phyloP scores from a whole-genome alignment of 2,329 filamentous ascomycete genomes.

The Colletotrichum shisoi region DNA sequence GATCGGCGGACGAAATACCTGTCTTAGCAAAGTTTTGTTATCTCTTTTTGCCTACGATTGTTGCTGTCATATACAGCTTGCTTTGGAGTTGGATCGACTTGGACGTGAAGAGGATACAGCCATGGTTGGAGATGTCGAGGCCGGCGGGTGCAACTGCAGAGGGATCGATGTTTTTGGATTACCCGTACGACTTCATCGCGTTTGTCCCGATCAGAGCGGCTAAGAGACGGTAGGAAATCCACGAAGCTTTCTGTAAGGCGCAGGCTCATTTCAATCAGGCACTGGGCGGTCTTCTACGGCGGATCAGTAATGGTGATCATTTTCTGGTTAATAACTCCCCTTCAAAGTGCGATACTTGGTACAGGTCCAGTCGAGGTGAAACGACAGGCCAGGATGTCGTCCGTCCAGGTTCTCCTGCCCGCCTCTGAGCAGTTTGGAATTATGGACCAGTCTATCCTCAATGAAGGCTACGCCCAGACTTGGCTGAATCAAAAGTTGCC shows the following conservation, averaged over 20 bases:
- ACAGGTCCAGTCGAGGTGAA: too few species aligned
- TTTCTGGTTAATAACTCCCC: constrained; percentile 63
- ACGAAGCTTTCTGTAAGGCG: too few species aligned
- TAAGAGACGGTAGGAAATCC: constrained; percentile 42
- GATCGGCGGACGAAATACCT: constrained; percentile 47
- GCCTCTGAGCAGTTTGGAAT: too few species aligned
- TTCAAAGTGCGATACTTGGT: too few species aligned
- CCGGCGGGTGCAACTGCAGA: constrained; percentile 52
- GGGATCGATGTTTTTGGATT: constrained; percentile 61
- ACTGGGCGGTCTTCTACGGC: constrained; percentile 57
- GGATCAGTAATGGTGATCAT: constrained; percentile 59
- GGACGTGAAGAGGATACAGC: constrained; percentile 66
- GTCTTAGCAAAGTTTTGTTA: constrained; percentile 51
- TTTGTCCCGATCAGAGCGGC: constrained; percentile 47
- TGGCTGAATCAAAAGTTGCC: too few species aligned
- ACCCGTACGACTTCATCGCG: constrained; percentile 55
- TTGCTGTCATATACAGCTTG: constrained; percentile 64
- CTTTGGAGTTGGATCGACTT: constrained; percentile 68
- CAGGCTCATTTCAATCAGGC: too few species aligned
- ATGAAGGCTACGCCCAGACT: too few species aligned
- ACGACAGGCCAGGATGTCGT: too few species aligned
- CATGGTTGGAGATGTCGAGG: constrained; percentile 66
- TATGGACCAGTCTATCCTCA: too few species aligned
- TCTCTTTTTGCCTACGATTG: constrained; percentile 61
- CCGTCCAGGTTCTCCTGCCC: too few species aligned